Evolutionary conservation across 805 yeast genomes (phyloP), one percentile per base, ranked within the genome.

Genomic region (Yamadazyma akitaensis): DNA sequence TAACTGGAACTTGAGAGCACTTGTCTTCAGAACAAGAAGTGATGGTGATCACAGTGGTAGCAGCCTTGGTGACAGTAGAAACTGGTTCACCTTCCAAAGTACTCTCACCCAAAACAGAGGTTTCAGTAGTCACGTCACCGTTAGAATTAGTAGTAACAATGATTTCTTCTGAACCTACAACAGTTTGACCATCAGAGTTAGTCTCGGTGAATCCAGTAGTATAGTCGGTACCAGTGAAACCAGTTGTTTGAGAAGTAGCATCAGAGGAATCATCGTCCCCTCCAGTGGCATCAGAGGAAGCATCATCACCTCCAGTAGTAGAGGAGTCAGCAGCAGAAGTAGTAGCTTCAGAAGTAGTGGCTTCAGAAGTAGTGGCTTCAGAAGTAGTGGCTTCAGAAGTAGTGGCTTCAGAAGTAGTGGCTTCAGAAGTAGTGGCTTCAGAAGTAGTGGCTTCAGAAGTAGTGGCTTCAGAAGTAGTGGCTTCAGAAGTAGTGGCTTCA

Each of bases 1-100:
- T 68, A 40, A 60, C 59, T 16, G 69, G 55, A 35, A 48, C 56
- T 16, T 44, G 43, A 8, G 55, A 65, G 53, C 75, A 70, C 48
- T 53, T 60, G 55, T 67, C 37, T 45, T 62, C 61, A 6, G 59
- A 47, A 50, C 75, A 70, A 19, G 72, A 64, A 30, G 75, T 67
- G 43, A 64, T 55, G 12, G 71, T 65, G 13, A 66, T 44, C 18
- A 62, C 61, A 24, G 70, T 64, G 32, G 66, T 59, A 53, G 70
- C 63, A 48, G 60, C 56, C 35, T 57, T 54, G 46, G 61, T 58
- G 36, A 40, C 57, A 60, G 63, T 61, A 59, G 54, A 59, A 42
- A 53, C 61, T 48, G 68, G 64, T 50, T 53, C 43, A 37, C 43
- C 36, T 18, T 43, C 40, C 34, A 44, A 47, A 36, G 44, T 45